Evolutionary conservation across 2,329 filamentous ascomycete species (phyloP), one percentile per base, ranked within the genome.

Genomic region (Colletotrichum eremochloae): DNA sequence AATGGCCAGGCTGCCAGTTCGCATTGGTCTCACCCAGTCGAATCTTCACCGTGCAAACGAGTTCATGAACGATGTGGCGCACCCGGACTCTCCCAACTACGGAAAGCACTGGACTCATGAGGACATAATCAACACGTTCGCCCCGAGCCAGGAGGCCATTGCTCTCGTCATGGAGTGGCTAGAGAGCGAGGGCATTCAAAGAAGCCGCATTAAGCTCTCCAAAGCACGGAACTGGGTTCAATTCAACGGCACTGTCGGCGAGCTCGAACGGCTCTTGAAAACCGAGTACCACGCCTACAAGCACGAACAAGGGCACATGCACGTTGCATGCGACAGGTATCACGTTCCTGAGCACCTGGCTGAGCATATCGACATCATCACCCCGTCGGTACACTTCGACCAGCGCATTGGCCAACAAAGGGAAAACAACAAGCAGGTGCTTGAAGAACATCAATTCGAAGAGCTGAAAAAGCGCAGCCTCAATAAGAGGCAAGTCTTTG

Each of bases 151-250:
- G 8, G 84, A 88, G 53, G 81, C 86, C 6, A 83, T 90, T 3
- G 80, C 84, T 20, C 79, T 84, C 1, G 86, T 90, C 40, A 84
- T 84, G 75, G 75, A 81, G 11, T 91, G 89, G 89, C 82, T 91
- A n/a, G 78, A 82, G 29, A 77, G 79, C 6, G 83, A 85, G 31
- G 90, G 89, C 8, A 87, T 91, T 55, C 76, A 82, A 24, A 77
- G 78, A 2, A 80, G 81, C 3, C 83, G 87, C 5, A 82, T 91
- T 55, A 80, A 80, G 52, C 83, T 88, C 55, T 87, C 88, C 0
- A 81, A 83, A 53, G 85, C 85, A 38, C 84, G 85, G 65, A 85
- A 85, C 62, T 90, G 88, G 87, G 76, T 90, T 29, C 80, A 83
- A 14, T 89, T 90, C 76, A 83, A 88, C 67, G 87, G 87, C 11